phyloP scores from a whole-genome alignment of 345 rosid genomes.

The Hibiscus trionum region DNA sequence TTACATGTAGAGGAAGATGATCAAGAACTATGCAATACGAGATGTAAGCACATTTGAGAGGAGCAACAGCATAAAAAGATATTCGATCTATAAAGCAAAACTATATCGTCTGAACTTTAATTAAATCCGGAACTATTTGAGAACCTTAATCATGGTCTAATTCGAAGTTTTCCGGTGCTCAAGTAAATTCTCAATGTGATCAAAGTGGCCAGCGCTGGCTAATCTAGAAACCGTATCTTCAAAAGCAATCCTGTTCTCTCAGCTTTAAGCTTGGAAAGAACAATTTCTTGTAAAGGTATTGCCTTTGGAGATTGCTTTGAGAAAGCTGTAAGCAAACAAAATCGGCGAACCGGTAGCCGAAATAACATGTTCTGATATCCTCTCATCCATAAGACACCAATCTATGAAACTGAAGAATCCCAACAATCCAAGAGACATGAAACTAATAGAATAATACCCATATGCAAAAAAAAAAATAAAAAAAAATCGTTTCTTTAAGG shows the following conservation, averaged over 20 bases:
- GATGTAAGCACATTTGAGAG: no score
- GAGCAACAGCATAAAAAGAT: no score
- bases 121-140: no score
- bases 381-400: slow-evolving; percentile 16
- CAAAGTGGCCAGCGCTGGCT: slow-evolving; percentile 57
- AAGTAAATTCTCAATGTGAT: slow-evolving; percentile 61
- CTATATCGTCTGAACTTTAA: no score
- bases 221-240: slow-evolving; percentile 67
- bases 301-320: slow-evolving; percentile 39
- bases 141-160: no score
- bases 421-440: background rate
- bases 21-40: no score
- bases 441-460: background rate
- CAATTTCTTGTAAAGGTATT: slow-evolving; percentile 11
- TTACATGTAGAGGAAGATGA: background rate
- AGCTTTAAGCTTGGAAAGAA: slow-evolving; percentile 62
- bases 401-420: background rate
- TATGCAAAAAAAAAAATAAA: background rate
- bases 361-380: slow-evolving; percentile 43
- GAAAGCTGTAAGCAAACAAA: slow-evolving; percentile 24
- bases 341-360: slow-evolving; percentile 51
- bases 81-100: no score
- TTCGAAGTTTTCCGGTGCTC: slow-evolving; percentile 57
- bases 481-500: background rate
- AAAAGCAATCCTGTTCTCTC: slow-evolving; percentile 60